These are phyloP conservation scores for Hemerocallis citrina DNA, from an alignment of 106 monocot genomes.

Conservation along the genomic window DNA sequence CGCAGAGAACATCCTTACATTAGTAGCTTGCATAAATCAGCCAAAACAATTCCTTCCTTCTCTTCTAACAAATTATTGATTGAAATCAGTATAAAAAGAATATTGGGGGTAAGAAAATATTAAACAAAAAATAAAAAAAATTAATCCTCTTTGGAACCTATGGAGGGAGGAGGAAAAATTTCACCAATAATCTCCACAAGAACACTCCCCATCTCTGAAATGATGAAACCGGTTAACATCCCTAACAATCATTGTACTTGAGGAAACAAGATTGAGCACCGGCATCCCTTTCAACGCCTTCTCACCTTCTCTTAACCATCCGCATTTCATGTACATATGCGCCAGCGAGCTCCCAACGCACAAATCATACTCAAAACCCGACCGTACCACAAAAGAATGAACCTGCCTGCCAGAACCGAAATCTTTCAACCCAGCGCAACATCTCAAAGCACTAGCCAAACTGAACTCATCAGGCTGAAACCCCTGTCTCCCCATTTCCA, in stretches of 20 bases:
- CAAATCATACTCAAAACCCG: constrained; percentile 32
- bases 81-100: no score
- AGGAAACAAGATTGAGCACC: constrained; percentile 38
- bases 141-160: no score
- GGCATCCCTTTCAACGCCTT: constrained; percentile 31
- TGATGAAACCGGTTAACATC: no score
- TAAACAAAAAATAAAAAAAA: no score
- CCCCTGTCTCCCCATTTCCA: constrained; percentile 25
- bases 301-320: constrained; percentile 39
- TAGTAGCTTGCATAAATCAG: no score
- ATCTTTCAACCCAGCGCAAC: constrained; percentile 44
- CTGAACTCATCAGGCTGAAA: constrained; percentile 50
- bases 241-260: constrained; percentile 56
- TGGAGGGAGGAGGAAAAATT: no score
- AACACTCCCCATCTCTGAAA: no score
- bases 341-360: constrained; percentile 67
- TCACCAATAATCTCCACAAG: no score
- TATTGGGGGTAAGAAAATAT: no score
- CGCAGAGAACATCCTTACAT: no score
- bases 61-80: no score
- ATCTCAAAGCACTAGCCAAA: constrained; percentile 45
- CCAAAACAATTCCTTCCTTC: no score
- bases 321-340: constrained; percentile 76
- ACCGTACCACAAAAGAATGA: constrained; percentile 25
- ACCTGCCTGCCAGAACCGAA: constrained; percentile 38